Evolutionary conservation across 495 filamentous ascomycete species (phyloP), one percentile per base, ranked within the genome.

Genomic region (Penicillium canariense): DNA sequence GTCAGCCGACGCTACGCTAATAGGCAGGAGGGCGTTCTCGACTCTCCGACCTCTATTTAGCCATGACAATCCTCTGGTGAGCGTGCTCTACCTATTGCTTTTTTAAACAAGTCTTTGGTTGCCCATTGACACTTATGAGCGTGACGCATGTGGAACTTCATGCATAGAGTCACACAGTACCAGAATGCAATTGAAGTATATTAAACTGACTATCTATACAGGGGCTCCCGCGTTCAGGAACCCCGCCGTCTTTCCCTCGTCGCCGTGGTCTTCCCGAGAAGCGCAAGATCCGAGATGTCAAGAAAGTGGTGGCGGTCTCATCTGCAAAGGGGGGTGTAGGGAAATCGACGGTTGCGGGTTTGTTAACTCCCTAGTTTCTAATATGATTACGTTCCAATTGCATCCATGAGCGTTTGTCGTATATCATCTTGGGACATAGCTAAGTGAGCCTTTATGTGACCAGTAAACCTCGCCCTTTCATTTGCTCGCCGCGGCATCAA

Each of bases 251-350:
- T 48, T 82, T 96, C 59, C 88, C 87, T 23, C 86, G 89, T 38
- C 90, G 91, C 55, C 84, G 91, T 57, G 90, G 91, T 22, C 81
- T 97, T 8, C 95, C 94, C 2, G 75, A 87, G 53, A 87, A 88
- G 60, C 84, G 89, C 48, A 80, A 78, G 63, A 92, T 99, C 57
- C 81, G 80, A 15, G 82, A 87, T 66, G 92, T 97, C 43, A 79
- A 81, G 61, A 94, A 97, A 63, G 83, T 96, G 15, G 80, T 99
- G 51, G 93, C 90, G 27, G 87, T 99, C 15, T 96, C 90, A 31
- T 96, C 91, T 0, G 94, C 95, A 5, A 99, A 99, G 62, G 94
- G 94, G 9, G 94, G 94, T 31, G 94, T 99, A 1, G 94, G 94
- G 1, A 99, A 99, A 66, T 92, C 87, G 39, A 99, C 94, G 14